phyloP scores from a whole-genome alignment of 1,284 basidiomycete species.

The Somion occarium region DNA sequence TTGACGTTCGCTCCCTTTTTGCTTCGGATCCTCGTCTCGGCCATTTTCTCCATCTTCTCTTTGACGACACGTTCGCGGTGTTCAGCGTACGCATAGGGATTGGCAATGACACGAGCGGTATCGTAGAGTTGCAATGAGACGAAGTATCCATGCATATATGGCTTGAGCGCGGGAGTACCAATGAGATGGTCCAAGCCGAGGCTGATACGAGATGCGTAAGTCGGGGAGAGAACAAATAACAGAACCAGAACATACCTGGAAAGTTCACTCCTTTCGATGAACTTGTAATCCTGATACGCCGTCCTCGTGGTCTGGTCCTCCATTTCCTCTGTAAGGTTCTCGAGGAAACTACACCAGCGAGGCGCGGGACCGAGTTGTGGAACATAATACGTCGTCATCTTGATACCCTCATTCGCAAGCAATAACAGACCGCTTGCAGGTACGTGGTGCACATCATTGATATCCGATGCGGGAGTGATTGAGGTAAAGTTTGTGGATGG shows the following conservation, averaged over 20 bases:
- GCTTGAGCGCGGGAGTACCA: conserved; percentile 92
- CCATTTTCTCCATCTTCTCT: conserved; percentile 90
- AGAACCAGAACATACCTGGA: conserved; percentile 57
- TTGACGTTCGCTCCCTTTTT: conserved; percentile 69
- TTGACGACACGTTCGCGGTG: conserved; percentile 85
- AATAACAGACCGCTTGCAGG: conserved; percentile 83
- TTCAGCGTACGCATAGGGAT: conserved; percentile 94
- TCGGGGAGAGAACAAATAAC: too few relatives aligned
- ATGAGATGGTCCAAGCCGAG: conserved; percentile 92
- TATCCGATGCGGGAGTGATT: conserved; percentile 84
- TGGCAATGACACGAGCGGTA: conserved; percentile 91
- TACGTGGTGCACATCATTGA: conserved; percentile 88
- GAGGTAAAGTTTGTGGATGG: conserved; percentile 89
- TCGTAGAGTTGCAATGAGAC: conserved; percentile 94
- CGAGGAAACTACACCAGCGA: conserved; percentile 95
- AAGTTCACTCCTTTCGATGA: conserved; percentile 87
- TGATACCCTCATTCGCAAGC: conserved; percentile 89
- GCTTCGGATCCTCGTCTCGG: conserved; percentile 87
- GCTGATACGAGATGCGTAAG: conserved; percentile 34
- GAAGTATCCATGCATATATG: conserved; percentile 99
- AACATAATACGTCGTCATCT: conserved; percentile 90
- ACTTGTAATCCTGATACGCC: conserved; percentile 97
- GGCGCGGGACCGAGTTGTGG: conserved; percentile 96
- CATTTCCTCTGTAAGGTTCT: conserved; percentile 97
- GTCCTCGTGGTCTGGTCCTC: conserved; percentile 79